Base-by-base conservation (phyloP, 345 rosid species). In the Hibiscus mutabilis region DNA sequence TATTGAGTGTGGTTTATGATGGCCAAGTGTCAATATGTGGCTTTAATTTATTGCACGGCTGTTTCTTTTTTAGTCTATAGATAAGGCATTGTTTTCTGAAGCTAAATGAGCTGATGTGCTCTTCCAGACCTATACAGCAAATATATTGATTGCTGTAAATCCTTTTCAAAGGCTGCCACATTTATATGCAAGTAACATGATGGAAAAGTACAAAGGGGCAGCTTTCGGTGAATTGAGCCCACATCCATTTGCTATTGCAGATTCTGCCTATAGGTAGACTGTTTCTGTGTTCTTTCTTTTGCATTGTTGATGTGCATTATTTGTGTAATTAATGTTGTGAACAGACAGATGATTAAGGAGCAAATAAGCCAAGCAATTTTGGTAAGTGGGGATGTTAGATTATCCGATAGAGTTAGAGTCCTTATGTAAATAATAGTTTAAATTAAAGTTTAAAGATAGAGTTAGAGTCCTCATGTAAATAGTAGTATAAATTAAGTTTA, bases 201-300 rank as follows among this genome's bases (percentile, higher is more conserved):
- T 92, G 99, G 84, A 83, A 60, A 87, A 95, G 71, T 95, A 95
- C 59, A 95, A 95, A 74, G 96, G 97, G 49, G 86, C 90, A 44
- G 78, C 78, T 75, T 88, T 92, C 75, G 97, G 97, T 73, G 97
- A 90, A 81, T 74, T 92, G 74, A 86, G 86, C 74, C 99, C 99
- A 37, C 99, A 95, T 81, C 97, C 93, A 40, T 95, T 92, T 78
- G 97, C 99, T 18, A 79, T 95, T 81, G 99, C 99, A 33, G 99
- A 95, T 87, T 81, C 90, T 79, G 91, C 99, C 0, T 95, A 92
- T 81, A 92, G 99, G 99, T 95, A 82, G 72, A 57, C 59, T 62
- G 56, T 44, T 49, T 60, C n/a, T 33, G 12, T 53, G 57, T 66
- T 35, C 49, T 49, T 22, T 59, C 40, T 74, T 72, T 61, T 31